Evolutionary conservation across 306 rosid genomes (phyloP).

Genomic region (Vachellia pachyceras): DNA sequence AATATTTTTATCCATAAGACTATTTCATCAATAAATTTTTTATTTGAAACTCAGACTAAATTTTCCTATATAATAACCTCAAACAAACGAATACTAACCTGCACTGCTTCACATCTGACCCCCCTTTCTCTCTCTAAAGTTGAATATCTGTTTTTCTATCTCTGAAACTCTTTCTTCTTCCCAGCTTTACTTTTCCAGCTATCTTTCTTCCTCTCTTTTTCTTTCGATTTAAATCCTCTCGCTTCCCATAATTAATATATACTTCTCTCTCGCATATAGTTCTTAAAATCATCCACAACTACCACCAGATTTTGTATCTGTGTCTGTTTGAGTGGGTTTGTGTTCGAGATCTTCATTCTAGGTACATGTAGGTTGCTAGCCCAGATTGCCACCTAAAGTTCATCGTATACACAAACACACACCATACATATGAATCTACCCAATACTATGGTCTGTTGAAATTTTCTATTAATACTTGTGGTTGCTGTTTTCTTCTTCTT

Average conservation of each 20-base stretch:
- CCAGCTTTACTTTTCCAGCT: background rate
- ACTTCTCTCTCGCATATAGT: background rate
- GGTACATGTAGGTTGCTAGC: background rate
- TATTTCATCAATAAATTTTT: no score
- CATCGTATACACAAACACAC: conserved; percentile 19
- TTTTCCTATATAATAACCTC: no score
- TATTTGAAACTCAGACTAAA: no score
- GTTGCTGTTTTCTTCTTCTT: conserved; percentile 5
- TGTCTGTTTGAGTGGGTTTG: background rate
- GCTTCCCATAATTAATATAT: background rate
- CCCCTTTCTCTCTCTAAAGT: background rate
- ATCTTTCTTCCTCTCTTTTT: background rate
- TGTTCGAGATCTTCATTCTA: background rate
- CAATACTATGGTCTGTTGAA: conserved; percentile 31
- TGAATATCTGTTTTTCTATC: background rate
- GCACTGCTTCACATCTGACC: no score
- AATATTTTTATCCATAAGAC: no score
- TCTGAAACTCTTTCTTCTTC: conserved; percentile 6
- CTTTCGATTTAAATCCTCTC: background rate
- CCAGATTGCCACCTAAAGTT: conserved; percentile 25
- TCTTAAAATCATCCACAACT: background rate
- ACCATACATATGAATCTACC: conserved; percentile 41
- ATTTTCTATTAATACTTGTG: conserved; percentile 2
- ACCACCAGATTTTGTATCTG: background rate
- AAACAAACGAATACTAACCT: conserved; percentile 36